A percentile compares a stretch with the other conserved stretches of the same genome.
Conservation (phyloP, 2,329 filamentous ascomycete species). For the Zasmidium angulare region DNA sequence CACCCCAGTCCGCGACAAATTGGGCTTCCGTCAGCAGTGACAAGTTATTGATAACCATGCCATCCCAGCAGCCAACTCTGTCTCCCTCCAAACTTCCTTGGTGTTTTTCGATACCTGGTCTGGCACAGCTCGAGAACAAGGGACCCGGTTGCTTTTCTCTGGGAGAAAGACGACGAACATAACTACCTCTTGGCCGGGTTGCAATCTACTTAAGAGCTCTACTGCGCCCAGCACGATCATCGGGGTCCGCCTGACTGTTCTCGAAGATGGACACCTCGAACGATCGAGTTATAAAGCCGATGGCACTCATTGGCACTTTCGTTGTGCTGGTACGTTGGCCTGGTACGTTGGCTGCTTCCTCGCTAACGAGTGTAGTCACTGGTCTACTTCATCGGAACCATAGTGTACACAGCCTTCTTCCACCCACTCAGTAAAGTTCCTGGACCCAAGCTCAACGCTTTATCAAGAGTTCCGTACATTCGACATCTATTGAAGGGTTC, state of each 20-base stretch:
- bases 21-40: background rate
- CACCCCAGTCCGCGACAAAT: background rate
- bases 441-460: constrained; percentile 39
- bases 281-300: constrained; percentile 2
- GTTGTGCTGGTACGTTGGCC: constrained; percentile 13
- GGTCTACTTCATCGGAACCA: constrained; percentile 17
- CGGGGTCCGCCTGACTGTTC: background rate
- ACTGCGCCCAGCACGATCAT: background rate
- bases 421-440: constrained; percentile 46
- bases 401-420: constrained; percentile 43
- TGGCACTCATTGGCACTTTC: constrained; percentile 13
- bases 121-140: too few relatives aligned
- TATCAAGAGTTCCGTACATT: constrained; percentile 27
- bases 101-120: background rate
- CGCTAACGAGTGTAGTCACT: constrained; percentile 14
- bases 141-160: background rate
- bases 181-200: background rate
- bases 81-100: background rate
- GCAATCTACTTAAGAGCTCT: background rate
- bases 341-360: background rate
- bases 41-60: background rate
- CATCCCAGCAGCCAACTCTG: background rate
- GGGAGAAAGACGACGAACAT: background rate
- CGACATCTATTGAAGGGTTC: constrained; percentile 25
- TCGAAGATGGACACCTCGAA: constrained; percentile 4